Evolutionary conservation across 106 monocot species (phyloP), one percentile per base, ranked within the genome.

Genomic region (Alisma plantagoaquatica): DNA sequence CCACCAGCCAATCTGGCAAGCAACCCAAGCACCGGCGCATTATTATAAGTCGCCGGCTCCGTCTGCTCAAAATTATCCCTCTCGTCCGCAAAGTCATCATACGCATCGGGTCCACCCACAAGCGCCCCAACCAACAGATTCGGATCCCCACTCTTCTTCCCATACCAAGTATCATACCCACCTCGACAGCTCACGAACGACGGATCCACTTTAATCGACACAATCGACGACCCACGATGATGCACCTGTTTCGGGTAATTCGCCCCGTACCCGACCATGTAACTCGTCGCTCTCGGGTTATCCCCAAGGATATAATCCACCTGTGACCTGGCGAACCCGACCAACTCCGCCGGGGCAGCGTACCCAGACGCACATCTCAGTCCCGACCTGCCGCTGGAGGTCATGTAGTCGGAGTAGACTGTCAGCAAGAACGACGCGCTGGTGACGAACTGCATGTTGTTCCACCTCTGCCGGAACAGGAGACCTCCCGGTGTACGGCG

Each of bases 231-330:
- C 12, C 61, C 96, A 8, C 88, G 89, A 69, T 98, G 96, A 59
- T 98, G 96, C 10, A 90, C 96, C 35, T 85, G 96, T 35, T 79
- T 75, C 0, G 96, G 89, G 64, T 82, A 98, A 0, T 75, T 82
- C 29, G 24, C 43, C 0, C 96, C 96, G 25, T 98, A 98, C 7
- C 96, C 96, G 3, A 98, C 89, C 96, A 98, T 98, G 89, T 98
- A 98, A 63, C 96, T 98, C 12, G 89, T 98, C 0, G 73, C 96
- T 29, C 96, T 78, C 5, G 96, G 96, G 55, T 98, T 98, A 66
- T 90, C 72, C 2, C 89, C 89, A 0, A 98, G 74, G 7, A 90
- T 85, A 66, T 98, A 90, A 49, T 90, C 89, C 7, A 59, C 43
- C 79, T 93, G 66, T 6, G 82, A 86, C 65, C 81, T 85, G 29